Percentiles rank a stretch among this genome's conserved stretches.
These are phyloP conservation scores for Solanum corneliomulleri DNA, from an alignment of 257 asterid species.

Conservation along the genomic window DNA sequence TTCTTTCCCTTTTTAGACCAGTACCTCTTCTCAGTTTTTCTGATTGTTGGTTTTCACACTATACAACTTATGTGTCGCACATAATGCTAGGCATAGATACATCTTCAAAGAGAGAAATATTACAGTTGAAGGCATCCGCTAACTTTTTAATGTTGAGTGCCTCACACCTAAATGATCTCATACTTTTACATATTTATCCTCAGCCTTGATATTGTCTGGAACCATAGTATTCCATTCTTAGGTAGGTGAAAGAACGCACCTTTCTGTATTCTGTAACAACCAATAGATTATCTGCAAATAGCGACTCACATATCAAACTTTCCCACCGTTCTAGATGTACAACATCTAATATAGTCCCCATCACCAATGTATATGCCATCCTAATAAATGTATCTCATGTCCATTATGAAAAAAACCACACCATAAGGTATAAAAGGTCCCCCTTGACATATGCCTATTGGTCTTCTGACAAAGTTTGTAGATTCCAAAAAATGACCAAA, in stretches of 20 bases:
- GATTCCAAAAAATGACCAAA: not conserved
- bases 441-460: not conserved
- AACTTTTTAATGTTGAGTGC: not conserved
- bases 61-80: not conserved
- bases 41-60: not conserved
- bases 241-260: not conserved
- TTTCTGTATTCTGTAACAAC: not conserved
- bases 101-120: not conserved
- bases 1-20: not conserved
- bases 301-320: not conserved
- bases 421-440: not conserved
- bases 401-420: not conserved
- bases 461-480: not conserved
- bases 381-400: not conserved
- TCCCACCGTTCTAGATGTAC: not conserved
- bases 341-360: not conserved
- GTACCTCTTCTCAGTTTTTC: not conserved
- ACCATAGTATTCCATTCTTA: not conserved
- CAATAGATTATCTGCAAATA: not conserved
- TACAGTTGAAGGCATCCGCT: not conserved
- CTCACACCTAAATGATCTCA: not conserved
- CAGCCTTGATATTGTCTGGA: not conserved
- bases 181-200: not conserved
- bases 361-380: not conserved
- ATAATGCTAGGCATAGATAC: not conserved